Evolutionary conservation across 345 rosid genomes (phyloP).

Genomic region (Sisymbrium altissimum): DNA sequence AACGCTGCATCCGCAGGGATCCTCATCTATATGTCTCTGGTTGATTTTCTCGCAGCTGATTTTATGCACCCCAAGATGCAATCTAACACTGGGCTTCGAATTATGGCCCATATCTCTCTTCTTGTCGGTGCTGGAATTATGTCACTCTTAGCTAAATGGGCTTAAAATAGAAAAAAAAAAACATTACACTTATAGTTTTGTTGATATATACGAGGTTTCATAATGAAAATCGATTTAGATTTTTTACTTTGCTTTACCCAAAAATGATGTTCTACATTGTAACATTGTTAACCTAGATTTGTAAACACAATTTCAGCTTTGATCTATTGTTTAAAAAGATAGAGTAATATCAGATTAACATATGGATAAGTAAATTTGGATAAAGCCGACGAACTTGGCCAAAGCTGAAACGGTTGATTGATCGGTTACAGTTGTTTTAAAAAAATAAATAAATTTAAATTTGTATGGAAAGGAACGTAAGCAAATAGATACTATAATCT

Average conservation of each 20-base stretch:
- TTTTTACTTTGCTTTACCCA: too few species aligned
- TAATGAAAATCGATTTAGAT: too few species aligned
- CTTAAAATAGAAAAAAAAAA: conserved; percentile 1
- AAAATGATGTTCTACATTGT: too few species aligned
- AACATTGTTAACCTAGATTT: too few species aligned
- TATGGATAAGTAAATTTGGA: background rate
- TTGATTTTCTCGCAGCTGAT: conserved; percentile 62
- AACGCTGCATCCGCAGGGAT: conserved; percentile 63
- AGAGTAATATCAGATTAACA: background rate
- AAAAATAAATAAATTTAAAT: background rate
- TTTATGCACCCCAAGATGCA: conserved; percentile 51
- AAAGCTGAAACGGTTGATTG: background rate
- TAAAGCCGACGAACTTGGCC: background rate
- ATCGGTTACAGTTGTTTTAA: background rate
- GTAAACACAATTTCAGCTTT: background rate
- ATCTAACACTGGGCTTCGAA: conserved; percentile 37
- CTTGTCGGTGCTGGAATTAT: conserved; percentile 50
- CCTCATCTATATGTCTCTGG: conserved; percentile 68
- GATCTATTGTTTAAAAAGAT: background rate
- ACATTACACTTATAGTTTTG: background rate
- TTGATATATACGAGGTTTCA: background rate
- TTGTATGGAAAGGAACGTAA: background rate
- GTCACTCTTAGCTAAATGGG: conserved; percentile 45
- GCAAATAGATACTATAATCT: background rate
- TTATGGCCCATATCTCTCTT: conserved; percentile 42